Percentiles rank a stretch among this genome's conserved stretches.
These are phyloP conservation scores for Paraleonurus japonicus DNA, from an alignment of 257 asterid genomes.

Conservation along the genomic window DNA sequence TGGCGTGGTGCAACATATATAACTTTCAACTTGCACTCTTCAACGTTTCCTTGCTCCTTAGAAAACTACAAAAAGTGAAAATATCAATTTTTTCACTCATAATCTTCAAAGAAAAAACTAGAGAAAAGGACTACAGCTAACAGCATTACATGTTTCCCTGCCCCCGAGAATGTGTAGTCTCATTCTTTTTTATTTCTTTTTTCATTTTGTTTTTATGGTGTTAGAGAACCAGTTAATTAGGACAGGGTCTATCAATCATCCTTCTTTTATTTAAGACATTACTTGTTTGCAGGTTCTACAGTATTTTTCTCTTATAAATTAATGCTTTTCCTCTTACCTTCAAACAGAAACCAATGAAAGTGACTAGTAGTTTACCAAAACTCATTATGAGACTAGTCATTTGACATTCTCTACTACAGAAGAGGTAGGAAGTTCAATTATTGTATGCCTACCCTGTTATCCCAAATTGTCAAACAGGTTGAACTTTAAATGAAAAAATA, in stretches of 20 bases:
- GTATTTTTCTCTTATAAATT: not conserved
- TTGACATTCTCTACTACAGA: not conserved
- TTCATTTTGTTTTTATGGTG: not conserved
- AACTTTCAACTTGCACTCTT: constrained; percentile 77
- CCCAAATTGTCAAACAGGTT: not conserved
- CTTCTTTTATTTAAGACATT: not conserved
- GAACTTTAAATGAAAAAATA: not conserved
- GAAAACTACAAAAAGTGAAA: constrained; percentile 44
- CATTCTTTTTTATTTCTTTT: not conserved
- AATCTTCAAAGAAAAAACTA: not conserved
- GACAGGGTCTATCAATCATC: not conserved
- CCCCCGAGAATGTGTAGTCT: not conserved
- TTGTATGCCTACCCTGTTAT: not conserved
- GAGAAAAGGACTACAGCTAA: not conserved
- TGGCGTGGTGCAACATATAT: constrained; percentile 60
- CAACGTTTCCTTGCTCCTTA: constrained; percentile 62
- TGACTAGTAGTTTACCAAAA: not conserved
- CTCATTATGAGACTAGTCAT: not conserved
- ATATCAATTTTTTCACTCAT: not conserved
- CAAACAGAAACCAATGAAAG: not conserved
- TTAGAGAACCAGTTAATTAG: not conserved
- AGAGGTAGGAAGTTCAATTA: not conserved
- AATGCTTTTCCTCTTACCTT: not conserved
- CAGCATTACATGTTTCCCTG: not conserved
- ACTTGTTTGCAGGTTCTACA: not conserved